Evolutionary conservation across 192 early-diverging fungal species (phyloP).

Genomic region (Podila clonocystis): DNA sequence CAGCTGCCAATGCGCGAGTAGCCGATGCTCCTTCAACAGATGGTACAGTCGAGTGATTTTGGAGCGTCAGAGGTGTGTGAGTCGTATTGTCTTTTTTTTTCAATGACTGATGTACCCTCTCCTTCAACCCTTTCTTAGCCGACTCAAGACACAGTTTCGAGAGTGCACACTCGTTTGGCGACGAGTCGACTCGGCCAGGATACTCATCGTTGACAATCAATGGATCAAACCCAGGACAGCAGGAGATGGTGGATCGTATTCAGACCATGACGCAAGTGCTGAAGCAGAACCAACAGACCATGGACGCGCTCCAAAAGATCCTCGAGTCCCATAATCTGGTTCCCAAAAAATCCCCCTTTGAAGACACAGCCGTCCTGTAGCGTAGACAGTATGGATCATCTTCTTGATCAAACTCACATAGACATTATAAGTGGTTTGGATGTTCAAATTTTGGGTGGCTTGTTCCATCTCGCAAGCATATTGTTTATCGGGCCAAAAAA

Average conservation of each 20-base stretch:
- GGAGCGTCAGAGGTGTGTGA: background rate
- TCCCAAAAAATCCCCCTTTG: constrained; percentile 44
- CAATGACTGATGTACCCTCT: background rate
- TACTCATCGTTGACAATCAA: constrained; percentile 33
- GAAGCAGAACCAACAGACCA: constrained; percentile 52
- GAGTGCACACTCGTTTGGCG: constrained; percentile 49
- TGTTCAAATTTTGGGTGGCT: no score
- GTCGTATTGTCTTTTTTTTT: background rate
- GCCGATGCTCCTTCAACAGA: constrained; percentile 3
- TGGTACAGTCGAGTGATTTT: constrained; percentile 10
- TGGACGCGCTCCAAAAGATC: constrained; percentile 47
- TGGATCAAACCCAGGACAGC: constrained; percentile 24
- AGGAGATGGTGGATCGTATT: constrained; percentile 45
- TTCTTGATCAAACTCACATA: no score
- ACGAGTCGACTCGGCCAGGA: constrained; percentile 29
- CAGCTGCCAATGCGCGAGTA: constrained; percentile 28
- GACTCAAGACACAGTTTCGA: constrained; percentile 53
- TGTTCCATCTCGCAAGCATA: no score
- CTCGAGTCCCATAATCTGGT: constrained; percentile 38
- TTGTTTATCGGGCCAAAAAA: no score
- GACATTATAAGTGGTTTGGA: no score
- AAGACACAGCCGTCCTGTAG: constrained; percentile 11
- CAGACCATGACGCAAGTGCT: constrained; percentile 47
- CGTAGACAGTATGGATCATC: no score
- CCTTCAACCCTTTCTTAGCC: background rate